Percentiles rank a stretch among this genome's conserved stretches.
Evolutionary conservation across 1,284 basidiomycete species (phyloP).

Genomic region (Phlebopus sp.): DNA sequence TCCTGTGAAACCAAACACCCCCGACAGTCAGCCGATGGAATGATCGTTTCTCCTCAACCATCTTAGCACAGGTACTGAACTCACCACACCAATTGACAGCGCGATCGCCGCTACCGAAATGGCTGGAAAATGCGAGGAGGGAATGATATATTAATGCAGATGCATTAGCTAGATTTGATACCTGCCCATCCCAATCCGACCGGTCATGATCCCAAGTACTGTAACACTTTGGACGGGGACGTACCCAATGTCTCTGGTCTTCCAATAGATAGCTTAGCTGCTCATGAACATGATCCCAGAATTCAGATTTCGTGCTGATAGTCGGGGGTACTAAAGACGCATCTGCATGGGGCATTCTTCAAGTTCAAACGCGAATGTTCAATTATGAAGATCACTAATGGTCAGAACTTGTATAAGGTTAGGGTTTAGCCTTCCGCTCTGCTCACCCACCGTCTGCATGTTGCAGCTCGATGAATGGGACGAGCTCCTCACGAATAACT

Average conservation of each 20-base stretch:
- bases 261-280: conserved; percentile 65
- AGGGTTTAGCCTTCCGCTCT: background rate
- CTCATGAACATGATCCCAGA: conserved; percentile 72
- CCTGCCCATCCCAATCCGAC: conserved; percentile 38
- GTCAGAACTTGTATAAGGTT: background rate
- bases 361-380: too few relatives aligned
- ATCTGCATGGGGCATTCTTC: conserved; percentile 81
- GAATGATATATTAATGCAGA: conserved; percentile 78
- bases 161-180: conserved; percentile 84
- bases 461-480: conserved; percentile 8
- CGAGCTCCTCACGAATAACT: conserved; percentile 8
- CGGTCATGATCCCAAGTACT: background rate
- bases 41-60: too few relatives aligned
- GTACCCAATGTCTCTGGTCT: conserved; percentile 76
- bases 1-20: conserved; percentile 44
- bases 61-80: too few relatives aligned
- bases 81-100: conserved; percentile 90
- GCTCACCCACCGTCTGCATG: conserved; percentile 8
- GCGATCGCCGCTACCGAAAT: conserved; percentile 62
- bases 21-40: too few relatives aligned
- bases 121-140: conserved; percentile 59
- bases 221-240: conserved; percentile 4
- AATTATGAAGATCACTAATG: too few relatives aligned
- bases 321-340: conserved; percentile 66
- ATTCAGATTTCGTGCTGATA: conserved; percentile 66